Conservation (phyloP, 2,329 filamentous ascomycete species). For the Plectosphaerella plurivora region DNA sequence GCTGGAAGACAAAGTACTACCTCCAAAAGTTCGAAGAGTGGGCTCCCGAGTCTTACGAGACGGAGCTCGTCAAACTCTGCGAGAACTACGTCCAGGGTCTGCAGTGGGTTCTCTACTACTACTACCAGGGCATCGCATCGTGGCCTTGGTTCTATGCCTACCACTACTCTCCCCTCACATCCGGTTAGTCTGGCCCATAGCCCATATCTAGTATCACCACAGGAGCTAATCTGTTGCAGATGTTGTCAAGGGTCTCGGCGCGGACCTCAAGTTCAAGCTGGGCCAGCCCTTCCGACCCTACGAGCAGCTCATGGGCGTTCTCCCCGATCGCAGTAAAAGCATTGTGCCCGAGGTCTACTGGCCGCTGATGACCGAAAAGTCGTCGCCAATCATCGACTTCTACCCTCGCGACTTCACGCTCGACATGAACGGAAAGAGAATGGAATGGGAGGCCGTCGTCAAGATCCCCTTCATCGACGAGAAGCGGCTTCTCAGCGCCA, state of each 20-base stretch:
- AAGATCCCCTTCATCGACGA: slow-evolving; percentile 99
- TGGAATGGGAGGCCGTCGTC: slow-evolving; percentile 99
- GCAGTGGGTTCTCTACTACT: slow-evolving; percentile 98
- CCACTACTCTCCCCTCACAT: slow-evolving; percentile 97
- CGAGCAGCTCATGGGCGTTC: slow-evolving; percentile 96
- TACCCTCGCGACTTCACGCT: slow-evolving; percentile 95
- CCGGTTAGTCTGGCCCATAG: slow-evolving; percentile 43
- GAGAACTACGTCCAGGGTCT: slow-evolving; percentile 97
- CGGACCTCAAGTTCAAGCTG: slow-evolving; percentile 86
- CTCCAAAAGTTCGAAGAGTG: slow-evolving; percentile 81
- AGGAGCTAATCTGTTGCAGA: slow-evolving; percentile 46
- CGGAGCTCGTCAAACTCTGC: slow-evolving; percentile 74
- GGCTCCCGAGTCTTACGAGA: slow-evolving; percentile 69
- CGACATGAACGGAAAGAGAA: slow-evolving; percentile 99
- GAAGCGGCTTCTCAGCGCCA: slow-evolving; percentile 74
- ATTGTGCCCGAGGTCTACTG: slow-evolving; percentile 89
- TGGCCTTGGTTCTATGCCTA: slow-evolving; percentile 99
- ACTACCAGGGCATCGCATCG: slow-evolving; percentile 93
- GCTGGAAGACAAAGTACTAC: slow-evolving; percentile 96
- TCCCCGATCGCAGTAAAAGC: slow-evolving; percentile 94
- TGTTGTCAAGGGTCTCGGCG: slow-evolving; percentile 80
- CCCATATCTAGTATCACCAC: not conserved
- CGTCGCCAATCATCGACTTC: slow-evolving; percentile 95
- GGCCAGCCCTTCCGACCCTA: slow-evolving; percentile 94
- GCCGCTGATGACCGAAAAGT: slow-evolving; percentile 83